Conservation (phyloP, 441 rosid genomes). For the Adansonia madagascariensis region DNA sequence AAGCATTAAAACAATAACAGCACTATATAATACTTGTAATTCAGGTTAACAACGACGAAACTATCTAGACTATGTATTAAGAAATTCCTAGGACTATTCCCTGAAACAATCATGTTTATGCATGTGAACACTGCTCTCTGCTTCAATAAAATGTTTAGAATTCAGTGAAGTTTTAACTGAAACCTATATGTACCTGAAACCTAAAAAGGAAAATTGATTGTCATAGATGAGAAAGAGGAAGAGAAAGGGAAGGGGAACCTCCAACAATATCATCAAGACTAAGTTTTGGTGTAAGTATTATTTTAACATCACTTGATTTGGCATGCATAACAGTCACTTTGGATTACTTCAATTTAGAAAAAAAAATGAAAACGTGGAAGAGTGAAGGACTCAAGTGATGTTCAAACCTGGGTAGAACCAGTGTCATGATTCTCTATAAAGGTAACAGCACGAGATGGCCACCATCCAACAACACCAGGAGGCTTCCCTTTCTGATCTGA, state of each 20-base stretch:
- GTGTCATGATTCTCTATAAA: constrained; percentile 97
- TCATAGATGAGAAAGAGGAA: neutral
- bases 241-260: neutral
- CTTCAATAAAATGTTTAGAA: constrained; percentile 2
- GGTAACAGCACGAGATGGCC: constrained; percentile 99
- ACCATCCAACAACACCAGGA: constrained; percentile 98
- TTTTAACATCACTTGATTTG: neutral
- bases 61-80: neutral
- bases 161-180: neutral
- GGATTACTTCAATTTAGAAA: neutral
- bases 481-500: constrained; percentile 88
- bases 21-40: neutral
- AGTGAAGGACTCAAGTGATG: constrained; percentile 6
- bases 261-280: constrained; percentile 3
- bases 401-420: constrained; percentile 92
- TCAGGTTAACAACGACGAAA: neutral
- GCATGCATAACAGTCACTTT: neutral
- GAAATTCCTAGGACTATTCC: neutral
- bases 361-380: neutral
- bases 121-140: neutral
- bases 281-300: neutral
- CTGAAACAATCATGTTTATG: neutral
- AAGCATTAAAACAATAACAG: neutral
- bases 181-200: neutral
- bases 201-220: constrained; percentile 4